Evolutionary conservation across 805 yeast species (phyloP).

Genomic region (Starmerella bombi): DNA sequence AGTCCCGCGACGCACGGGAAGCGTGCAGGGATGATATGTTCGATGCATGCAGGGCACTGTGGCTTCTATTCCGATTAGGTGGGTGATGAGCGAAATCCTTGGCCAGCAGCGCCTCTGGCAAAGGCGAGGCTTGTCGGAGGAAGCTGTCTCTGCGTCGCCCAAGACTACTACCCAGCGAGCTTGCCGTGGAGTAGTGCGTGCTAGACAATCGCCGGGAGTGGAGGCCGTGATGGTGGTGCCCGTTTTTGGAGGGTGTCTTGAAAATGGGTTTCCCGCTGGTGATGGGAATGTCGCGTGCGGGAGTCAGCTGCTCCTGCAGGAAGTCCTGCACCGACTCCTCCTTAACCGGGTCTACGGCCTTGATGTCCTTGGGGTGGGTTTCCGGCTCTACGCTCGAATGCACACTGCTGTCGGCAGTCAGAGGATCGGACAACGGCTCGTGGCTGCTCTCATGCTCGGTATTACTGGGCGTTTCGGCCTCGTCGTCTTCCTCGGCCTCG

Average conservation of each 20-base stretch:
- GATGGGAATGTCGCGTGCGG: constrained; percentile 16
- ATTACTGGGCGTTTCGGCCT: not conserved
- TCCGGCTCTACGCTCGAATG: not conserved
- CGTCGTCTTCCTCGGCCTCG: constrained; percentile 15
- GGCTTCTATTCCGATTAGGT: constrained; percentile 11
- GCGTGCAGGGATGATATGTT: constrained; percentile 2
- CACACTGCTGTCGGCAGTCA: not conserved
- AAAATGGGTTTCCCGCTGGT: constrained; percentile 13
- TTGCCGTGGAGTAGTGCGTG: not conserved
- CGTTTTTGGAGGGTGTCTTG: constrained; percentile 9
- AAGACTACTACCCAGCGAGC: constrained; percentile 1
- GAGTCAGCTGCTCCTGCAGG: constrained; percentile 6
- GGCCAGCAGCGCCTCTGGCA: constrained; percentile 19
- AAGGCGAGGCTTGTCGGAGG: constrained; percentile 20
- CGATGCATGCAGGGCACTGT: constrained; percentile 6
- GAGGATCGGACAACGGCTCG: not conserved
- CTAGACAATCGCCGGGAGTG: not conserved
- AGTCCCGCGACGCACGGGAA: constrained; percentile 3
- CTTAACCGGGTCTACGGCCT: too few species aligned
- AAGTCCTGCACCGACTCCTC: not conserved
- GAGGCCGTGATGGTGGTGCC: constrained; percentile 4
- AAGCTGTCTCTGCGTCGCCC: constrained; percentile 9
- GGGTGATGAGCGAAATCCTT: constrained; percentile 16
- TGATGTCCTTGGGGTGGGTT: not conserved
- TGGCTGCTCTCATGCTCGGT: not conserved